A percentile compares a stretch with the other conserved stretches of the same genome.
Conservation (phyloP, 768 basidiomycete species). For the Lactarius deliciosus region DNA sequence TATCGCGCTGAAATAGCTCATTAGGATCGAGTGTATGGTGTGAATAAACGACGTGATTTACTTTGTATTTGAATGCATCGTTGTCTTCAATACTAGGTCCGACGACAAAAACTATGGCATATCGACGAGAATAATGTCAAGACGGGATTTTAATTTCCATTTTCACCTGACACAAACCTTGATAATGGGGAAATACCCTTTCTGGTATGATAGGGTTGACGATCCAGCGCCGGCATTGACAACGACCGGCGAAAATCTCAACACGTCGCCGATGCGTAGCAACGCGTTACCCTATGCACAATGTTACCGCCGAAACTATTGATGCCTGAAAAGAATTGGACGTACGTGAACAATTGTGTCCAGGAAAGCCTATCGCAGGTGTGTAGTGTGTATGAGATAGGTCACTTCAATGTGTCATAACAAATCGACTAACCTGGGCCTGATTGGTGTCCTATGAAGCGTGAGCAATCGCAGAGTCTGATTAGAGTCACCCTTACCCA, state of each 20-base stretch:
- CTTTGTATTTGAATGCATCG: conserved; percentile 37
- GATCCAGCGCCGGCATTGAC: conserved; percentile 21
- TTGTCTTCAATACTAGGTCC: conserved; percentile 35
- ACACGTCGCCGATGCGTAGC: conserved; percentile 35
- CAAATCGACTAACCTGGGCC: conserved; percentile 33
- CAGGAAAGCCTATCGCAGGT: conserved; percentile 32
- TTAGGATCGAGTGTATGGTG: not conserved
- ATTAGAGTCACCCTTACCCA: conserved; percentile 29
- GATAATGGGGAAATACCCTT: conserved; percentile 37
- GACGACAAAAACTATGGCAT: conserved; percentile 35
- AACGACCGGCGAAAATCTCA: conserved; percentile 32
- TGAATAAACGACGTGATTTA: conserved; percentile 13
- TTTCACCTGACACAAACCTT: conserved; percentile 28
- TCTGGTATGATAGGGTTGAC: conserved; percentile 35
- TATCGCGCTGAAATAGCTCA: conserved; percentile 23
- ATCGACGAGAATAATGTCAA: not conserved
- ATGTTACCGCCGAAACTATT: not conserved
- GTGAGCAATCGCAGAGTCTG: not conserved
- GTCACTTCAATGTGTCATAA: not conserved
- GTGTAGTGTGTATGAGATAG: conserved; percentile 2
- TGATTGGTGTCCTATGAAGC: conserved; percentile 31
- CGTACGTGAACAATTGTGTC: conserved; percentile 32
- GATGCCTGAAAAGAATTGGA: conserved; percentile 4
- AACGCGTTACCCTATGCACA: conserved; percentile 33
- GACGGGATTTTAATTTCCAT: not conserved